These are phyloP conservation scores for Gnaphalium uliginosum DNA, from an alignment of 129 eudicot genomes.

Conservation along the genomic window DNA sequence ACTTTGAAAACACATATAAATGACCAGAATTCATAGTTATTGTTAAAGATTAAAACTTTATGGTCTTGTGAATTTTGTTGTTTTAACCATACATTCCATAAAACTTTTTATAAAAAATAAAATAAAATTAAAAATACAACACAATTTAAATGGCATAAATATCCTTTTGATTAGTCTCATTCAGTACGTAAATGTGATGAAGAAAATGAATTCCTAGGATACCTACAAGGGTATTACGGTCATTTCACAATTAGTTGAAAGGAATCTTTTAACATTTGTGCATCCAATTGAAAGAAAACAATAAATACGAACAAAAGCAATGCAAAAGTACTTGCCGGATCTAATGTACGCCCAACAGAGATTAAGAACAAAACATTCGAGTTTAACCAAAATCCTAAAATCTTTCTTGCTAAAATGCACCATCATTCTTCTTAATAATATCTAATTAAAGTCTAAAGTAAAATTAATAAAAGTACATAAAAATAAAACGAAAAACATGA, in stretches of 20 bases:
- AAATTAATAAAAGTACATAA: background rate
- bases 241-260: slow-evolving; percentile 7
- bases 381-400: slow-evolving; percentile 9
- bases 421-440: background rate
- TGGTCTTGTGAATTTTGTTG: background rate
- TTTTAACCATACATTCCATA: background rate
- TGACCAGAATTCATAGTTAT: slow-evolving; percentile 6
- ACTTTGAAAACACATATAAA: background rate
- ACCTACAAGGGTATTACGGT: slow-evolving; percentile 35
- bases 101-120: background rate
- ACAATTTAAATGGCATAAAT: slow-evolving; percentile 4
- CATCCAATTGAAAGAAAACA: slow-evolving; percentile 28
- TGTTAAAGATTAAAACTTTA: background rate
- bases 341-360: slow-evolving; percentile 28
- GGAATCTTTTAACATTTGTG: slow-evolving; percentile 24
- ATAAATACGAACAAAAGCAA: slow-evolving; percentile 16
- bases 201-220: background rate
- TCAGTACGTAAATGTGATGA: background rate
- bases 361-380: background rate
- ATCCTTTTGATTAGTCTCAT: background rate
- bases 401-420: slow-evolving; percentile 17
- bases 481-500: too few relatives aligned
- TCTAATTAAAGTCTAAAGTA: background rate
- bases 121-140: background rate
- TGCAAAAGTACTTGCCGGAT: slow-evolving; percentile 26